Evolutionary conservation across 1,284 basidiomycete genomes (phyloP), one percentile per base, ranked within the genome.

Genomic region (Neolentinus lepideus): DNA sequence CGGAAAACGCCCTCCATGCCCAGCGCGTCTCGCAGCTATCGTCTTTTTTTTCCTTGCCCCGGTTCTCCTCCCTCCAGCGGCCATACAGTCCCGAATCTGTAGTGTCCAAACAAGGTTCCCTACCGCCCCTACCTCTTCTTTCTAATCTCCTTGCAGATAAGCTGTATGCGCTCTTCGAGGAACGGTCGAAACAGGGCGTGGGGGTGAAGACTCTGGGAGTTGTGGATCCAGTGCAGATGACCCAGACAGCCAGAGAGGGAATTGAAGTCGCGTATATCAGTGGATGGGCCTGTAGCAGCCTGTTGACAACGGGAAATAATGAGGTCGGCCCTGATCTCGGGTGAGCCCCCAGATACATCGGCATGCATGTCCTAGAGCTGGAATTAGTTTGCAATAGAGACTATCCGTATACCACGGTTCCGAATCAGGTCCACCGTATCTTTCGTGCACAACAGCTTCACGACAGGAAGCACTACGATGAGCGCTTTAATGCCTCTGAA

Each of bases 291-390:
- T 82, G 85, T 35, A 91, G 88, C 48, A 98, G 94, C 58, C 81
- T 94, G 56, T 78, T 93, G 53, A 93, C 92, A 24, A 97, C 94
- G 1, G 89, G 86, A 27, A 91, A 85, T 66, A 95, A 98, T 66
- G 97, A 99, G 74, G 95, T 98, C 54, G 96, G 96, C 47, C 96
- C 96, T 38, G 96, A 99, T 77, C 85, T 99, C 67, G 97, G 95
- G 92, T 91, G 65, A 65, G 81, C 71, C 14, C 31, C 52, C 11
- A 19, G 52, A 46, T 31, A 16, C 46, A 47, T 54, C 25, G 8
- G 38, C 16, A 16, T 43, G 38, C 16, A 16, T 9, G 46, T n/a
- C 27, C 47, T n/a, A 50, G 24, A 21, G 43, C 43, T 19, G 43
- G 24, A 29, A 57, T 52, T 53, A 22, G 29, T 35, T 26, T 52